Percentiles rank a stretch among this genome's conserved stretches.
Evolutionary conservation across 2,329 filamentous ascomycete species (phyloP).

Genomic region (Ophiocordyceps polyrhachis-furcata): DNA sequence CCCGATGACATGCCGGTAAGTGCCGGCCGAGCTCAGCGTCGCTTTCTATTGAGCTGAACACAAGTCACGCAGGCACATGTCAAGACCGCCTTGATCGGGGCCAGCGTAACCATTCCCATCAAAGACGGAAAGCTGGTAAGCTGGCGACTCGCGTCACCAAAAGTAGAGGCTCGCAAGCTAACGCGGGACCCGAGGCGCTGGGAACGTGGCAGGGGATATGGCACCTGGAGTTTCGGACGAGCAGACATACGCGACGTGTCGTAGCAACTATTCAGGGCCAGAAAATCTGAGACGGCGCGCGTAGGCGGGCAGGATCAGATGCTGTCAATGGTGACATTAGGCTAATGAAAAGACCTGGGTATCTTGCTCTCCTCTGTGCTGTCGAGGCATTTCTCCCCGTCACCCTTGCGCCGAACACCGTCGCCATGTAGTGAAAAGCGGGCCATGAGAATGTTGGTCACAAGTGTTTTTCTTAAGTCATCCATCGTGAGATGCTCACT

Average conservation of each 20-base stretch:
- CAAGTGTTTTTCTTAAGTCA: not conserved
- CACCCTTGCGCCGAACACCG: conserved; percentile 17
- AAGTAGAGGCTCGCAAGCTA: not conserved
- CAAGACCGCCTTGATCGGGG: conserved; percentile 76
- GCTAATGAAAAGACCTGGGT: conserved; percentile 1
- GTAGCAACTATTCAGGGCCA: conserved; percentile 93
- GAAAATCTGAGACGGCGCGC: conserved; percentile 22
- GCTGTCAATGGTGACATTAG: not conserved
- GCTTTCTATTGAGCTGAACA: not conserved
- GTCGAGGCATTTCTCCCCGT: not conserved
- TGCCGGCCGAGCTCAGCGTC: not conserved
- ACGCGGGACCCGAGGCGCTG: conserved; percentile 24
- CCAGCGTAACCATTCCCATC: conserved; percentile 81
- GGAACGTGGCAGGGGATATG: conserved; percentile 79
- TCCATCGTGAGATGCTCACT: conserved; percentile 6
- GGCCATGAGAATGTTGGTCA: not conserved
- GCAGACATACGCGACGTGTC: conserved; percentile 60
- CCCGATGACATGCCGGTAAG: conserved; percentile 79
- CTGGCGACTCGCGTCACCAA: conserved; percentile 2
- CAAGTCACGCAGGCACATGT: conserved; percentile 51
- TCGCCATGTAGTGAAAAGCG: conserved; percentile 11
- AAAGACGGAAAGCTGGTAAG: conserved; percentile 58
- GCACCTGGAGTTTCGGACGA: conserved; percentile 75
- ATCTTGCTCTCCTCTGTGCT: conserved; percentile 2
- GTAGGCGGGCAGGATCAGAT: not conserved